Conservation (phyloP, 257 asterid species). For the Nicotiana undulata region DNA sequence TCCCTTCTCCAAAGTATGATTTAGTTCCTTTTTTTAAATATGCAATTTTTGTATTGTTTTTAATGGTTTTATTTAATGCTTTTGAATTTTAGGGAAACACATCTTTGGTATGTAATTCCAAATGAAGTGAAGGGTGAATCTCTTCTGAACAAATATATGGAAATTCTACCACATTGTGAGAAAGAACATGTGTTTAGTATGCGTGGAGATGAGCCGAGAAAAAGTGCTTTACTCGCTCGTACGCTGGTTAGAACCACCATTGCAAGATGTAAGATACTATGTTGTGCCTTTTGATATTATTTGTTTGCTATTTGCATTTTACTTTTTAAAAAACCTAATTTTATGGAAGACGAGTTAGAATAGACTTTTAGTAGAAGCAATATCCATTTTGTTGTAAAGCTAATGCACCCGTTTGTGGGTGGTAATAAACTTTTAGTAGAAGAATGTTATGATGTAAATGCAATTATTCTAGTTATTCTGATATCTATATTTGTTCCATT, state of each 20-base stretch:
- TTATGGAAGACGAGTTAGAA: not conserved
- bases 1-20: conserved; percentile 46
- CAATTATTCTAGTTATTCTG: too few species aligned
- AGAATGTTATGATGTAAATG: too few species aligned
- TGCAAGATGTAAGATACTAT: conserved; percentile 58
- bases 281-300: not conserved
- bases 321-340: not conserved
- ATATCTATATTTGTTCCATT: too few species aligned
- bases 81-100: conserved; percentile 50
- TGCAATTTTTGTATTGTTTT: not conserved
- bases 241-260: conserved; percentile 71
- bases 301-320: not conserved
- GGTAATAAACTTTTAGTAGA: too few species aligned
- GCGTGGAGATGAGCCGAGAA: conserved; percentile 50
- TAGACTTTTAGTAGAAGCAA: too few species aligned
- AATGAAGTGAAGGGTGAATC: conserved; percentile 54
- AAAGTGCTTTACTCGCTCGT: conserved; percentile 63
- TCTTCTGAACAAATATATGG: conserved; percentile 45
- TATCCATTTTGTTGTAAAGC: too few species aligned
- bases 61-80: not conserved
- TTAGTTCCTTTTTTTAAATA: not conserved
- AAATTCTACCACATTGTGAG: conserved; percentile 66
- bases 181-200: conserved; percentile 39
- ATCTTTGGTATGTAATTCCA: conserved; percentile 77
- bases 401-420: too few species aligned